Percentiles rank a stretch among this genome's conserved stretches.
Conservation (phyloP, 2,329 filamentous ascomycete genomes). For the Penicillium sp. region DNA sequence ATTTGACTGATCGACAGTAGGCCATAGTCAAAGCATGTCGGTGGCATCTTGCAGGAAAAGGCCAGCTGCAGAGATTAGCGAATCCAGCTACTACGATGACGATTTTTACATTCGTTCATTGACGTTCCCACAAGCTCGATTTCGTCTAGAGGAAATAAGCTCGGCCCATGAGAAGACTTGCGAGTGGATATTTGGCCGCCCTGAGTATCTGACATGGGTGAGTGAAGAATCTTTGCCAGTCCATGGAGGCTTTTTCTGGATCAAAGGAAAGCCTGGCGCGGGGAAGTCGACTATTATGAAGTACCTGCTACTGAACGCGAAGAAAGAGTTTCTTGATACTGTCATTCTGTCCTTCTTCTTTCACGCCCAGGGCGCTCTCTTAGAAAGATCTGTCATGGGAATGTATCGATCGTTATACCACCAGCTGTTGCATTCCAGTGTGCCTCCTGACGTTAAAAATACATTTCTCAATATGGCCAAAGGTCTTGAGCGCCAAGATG, state of each 20-base stretch:
- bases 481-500: slow-evolving; percentile 36
- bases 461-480: slow-evolving; percentile 5
- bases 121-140: not conserved
- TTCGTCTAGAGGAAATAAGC: not conserved
- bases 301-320: slow-evolving; percentile 28
- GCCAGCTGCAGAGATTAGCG: not conserved
- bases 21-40: no score
- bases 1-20: not conserved
- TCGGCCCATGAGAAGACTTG: slow-evolving; percentile 15
- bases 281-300: slow-evolving; percentile 55
- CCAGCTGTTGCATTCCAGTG: slow-evolving; percentile 45
- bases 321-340: slow-evolving; percentile 3
- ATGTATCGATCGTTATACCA: slow-evolving; percentile 57
- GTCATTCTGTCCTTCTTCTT: slow-evolving; percentile 54
- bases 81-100: not conserved
- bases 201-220: slow-evolving; percentile 40
- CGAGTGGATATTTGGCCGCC: slow-evolving; percentile 10
- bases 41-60: not conserved
- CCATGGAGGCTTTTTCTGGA: slow-evolving; percentile 37
- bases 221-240: slow-evolving; percentile 17
- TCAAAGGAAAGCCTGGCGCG: slow-evolving; percentile 47
- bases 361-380: slow-evolving; percentile 37
- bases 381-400: slow-evolving; percentile 53
- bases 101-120: not conserved
- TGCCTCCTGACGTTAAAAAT: not conserved